Evolutionary conservation across 108 stramenopile species (phyloP).

Genomic region (Ochromonas danica): DNA sequence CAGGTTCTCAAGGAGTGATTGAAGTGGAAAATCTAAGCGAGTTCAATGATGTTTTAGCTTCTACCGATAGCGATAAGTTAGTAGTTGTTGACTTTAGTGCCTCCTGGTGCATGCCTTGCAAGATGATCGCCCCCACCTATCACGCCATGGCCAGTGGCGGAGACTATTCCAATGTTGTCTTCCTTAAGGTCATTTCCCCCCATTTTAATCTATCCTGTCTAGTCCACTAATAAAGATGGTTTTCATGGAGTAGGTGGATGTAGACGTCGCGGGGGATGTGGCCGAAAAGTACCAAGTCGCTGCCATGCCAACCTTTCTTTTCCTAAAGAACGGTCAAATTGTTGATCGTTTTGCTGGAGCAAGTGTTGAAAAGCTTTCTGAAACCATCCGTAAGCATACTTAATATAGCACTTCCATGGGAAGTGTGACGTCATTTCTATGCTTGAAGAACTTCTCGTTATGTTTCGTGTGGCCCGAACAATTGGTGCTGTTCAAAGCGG

Average conservation of each 20-base stretch:
- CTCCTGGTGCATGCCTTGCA: conserved; percentile 77
- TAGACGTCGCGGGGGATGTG: conserved; percentile 77
- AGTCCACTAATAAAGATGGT: background rate
- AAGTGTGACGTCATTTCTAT: too few relatives aligned
- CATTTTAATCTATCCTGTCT: background rate
- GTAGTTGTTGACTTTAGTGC: conserved; percentile 82
- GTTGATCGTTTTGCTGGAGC: background rate
- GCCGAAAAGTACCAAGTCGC: conserved; percentile 66
- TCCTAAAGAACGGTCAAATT: conserved; percentile 71
- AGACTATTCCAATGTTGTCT: conserved; percentile 50
- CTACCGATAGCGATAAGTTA: conserved; percentile 44
- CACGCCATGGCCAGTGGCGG: conserved; percentile 48
- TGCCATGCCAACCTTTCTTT: conserved; percentile 86
- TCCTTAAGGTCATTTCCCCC: conserved; percentile 62
- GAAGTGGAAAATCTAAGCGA: background rate
- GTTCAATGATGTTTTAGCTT: background rate
- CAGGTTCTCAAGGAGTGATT: background rate
- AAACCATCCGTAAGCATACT: background rate
- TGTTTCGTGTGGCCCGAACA: too few relatives aligned
- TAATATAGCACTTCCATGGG: too few relatives aligned
- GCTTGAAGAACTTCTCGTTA: too few relatives aligned
- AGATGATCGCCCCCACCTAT: conserved; percentile 75
- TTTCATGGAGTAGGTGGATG: conserved; percentile 65
- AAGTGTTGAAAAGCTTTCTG: background rate
- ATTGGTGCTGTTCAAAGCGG: too few relatives aligned